phyloP scores from a whole-genome alignment of 2,329 filamentous ascomycete genomes.

The Fusarium sp. region DNA sequence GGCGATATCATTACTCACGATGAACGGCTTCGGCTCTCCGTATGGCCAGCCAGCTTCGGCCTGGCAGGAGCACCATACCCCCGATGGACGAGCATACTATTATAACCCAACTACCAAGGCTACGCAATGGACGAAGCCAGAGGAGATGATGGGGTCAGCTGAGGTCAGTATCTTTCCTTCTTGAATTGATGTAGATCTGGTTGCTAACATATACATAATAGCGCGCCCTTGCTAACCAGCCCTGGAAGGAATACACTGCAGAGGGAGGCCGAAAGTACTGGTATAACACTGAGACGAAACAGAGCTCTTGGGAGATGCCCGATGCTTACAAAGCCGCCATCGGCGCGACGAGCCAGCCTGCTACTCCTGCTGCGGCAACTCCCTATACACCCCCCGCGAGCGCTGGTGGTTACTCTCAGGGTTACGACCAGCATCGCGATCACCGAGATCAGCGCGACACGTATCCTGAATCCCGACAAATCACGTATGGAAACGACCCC shows the following conservation, averaged over 20 bases:
- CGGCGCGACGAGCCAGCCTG: slow-evolving; percentile 65
- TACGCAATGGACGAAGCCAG: slow-evolving; percentile 95
- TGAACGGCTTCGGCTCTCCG: slow-evolving; percentile 69
- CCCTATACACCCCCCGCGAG: slow-evolving; percentile 58
- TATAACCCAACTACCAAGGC: slow-evolving; percentile 88
- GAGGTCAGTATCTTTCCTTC: slow-evolving; percentile 70
- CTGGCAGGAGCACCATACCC: slow-evolving; percentile 86
- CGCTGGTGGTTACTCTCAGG: slow-evolving; percentile 48
- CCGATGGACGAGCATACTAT: slow-evolving; percentile 90
- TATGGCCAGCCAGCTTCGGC: slow-evolving; percentile 64
- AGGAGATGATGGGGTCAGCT: slow-evolving; percentile 84
- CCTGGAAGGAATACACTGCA: slow-evolving; percentile 93
- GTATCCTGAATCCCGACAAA: slow-evolving; percentile 68
- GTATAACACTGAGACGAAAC: slow-evolving; percentile 91
- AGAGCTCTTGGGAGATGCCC: slow-evolving; percentile 96
- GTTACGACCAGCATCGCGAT: slow-evolving; percentile 56
- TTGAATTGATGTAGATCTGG: background rate
- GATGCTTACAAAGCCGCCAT: slow-evolving; percentile 82
- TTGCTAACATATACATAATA: slow-evolving; percentile 36
- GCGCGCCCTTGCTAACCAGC: slow-evolving; percentile 84
- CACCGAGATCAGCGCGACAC: slow-evolving; percentile 51
- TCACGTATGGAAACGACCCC: slow-evolving; percentile 68
- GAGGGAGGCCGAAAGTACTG: slow-evolving; percentile 93
- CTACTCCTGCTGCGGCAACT: slow-evolving; percentile 56
- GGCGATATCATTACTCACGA: slow-evolving; percentile 51